Conservation (phyloP, 2,329 filamentous ascomycete species). For the Aspergillus carbonarius region DNA sequence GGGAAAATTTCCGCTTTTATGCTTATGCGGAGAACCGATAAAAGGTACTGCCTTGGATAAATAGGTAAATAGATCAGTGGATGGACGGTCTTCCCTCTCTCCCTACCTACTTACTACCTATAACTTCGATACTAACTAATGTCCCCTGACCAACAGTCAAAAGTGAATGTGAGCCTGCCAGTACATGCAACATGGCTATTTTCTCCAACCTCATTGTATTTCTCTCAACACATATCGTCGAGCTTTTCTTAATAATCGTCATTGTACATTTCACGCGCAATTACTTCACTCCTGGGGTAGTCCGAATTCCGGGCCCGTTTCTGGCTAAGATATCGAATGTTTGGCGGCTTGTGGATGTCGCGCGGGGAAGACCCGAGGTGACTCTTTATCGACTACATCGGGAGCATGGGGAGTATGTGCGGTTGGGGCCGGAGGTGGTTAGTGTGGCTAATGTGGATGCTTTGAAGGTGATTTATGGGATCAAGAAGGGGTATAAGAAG, state of each 20-base stretch:
- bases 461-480: constrained; percentile 22
- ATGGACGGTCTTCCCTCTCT: too few relatives aligned
- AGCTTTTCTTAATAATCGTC: neutral
- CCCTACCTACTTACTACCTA: too few relatives aligned
- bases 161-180: too few relatives aligned
- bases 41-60: neutral
- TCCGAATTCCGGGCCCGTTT: neutral
- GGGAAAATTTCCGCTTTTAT: neutral
- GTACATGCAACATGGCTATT: neutral
- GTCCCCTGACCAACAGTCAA: too few relatives aligned
- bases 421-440: constrained; percentile 17
- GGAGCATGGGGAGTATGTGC: neutral
- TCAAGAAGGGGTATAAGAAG: constrained; percentile 21
- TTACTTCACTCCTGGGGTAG: neutral
- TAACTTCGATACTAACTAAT: too few relatives aligned
- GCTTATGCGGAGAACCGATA: neutral
- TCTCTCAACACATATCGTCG: neutral
- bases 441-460: constrained; percentile 22
- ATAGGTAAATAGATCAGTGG: neutral
- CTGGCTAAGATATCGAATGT: neutral
- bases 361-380: neutral
- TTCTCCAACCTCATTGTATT: neutral
- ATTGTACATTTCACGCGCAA: neutral
- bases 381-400: neutral
- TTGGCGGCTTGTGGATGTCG: neutral